Evolutionary conservation across 1,284 basidiomycete genomes (phyloP).

Genomic region (Moniliophthora roreri): DNA sequence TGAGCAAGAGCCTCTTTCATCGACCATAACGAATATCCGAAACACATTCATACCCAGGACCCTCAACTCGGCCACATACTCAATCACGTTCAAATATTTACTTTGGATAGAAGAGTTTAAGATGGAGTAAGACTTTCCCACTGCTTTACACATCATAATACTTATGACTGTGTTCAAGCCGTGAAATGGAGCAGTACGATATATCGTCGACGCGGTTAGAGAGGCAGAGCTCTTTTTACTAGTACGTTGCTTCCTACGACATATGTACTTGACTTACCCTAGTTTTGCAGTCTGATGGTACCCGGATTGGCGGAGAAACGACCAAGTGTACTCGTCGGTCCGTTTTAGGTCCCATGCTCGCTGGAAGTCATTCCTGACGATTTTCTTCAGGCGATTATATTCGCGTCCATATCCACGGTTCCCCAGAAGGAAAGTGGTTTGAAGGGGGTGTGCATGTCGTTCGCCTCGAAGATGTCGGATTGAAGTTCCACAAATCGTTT

Average conservation of each 20-base stretch:
- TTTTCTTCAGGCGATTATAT: slow-evolving; percentile 48
- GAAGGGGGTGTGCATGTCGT: slow-evolving; percentile 59
- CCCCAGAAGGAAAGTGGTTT: slow-evolving; percentile 44
- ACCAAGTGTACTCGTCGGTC: slow-evolving; percentile 61
- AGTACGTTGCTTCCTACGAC: slow-evolving; percentile 33
- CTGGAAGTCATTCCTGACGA: neutral
- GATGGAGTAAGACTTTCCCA: slow-evolving; percentile 46
- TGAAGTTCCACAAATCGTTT: slow-evolving; percentile 53
- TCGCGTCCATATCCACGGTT: slow-evolving; percentile 42
- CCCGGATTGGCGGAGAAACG: slow-evolving; percentile 67
- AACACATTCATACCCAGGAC: slow-evolving; percentile 36
- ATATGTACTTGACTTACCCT: slow-evolving; percentile 1
- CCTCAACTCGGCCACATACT: slow-evolving; percentile 42
- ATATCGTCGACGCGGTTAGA: slow-evolving; percentile 35
- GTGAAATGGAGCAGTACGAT: slow-evolving; percentile 58
- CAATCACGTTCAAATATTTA: slow-evolving; percentile 46
- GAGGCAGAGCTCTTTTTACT: slow-evolving; percentile 31
- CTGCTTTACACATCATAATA: neutral
- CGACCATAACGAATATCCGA: slow-evolving; percentile 25
- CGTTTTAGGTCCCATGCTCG: slow-evolving; percentile 17
- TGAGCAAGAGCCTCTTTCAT: slow-evolving; percentile 17
- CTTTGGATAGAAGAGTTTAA: slow-evolving; percentile 60
- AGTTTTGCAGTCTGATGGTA: slow-evolving; percentile 44
- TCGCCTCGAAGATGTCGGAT: slow-evolving; percentile 47
- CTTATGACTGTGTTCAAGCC: slow-evolving; percentile 29